These are phyloP conservation scores for Bipolaris sorokiniana DNA, from an alignment of 2,329 filamentous ascomycete species.

Conservation along the genomic window DNA sequence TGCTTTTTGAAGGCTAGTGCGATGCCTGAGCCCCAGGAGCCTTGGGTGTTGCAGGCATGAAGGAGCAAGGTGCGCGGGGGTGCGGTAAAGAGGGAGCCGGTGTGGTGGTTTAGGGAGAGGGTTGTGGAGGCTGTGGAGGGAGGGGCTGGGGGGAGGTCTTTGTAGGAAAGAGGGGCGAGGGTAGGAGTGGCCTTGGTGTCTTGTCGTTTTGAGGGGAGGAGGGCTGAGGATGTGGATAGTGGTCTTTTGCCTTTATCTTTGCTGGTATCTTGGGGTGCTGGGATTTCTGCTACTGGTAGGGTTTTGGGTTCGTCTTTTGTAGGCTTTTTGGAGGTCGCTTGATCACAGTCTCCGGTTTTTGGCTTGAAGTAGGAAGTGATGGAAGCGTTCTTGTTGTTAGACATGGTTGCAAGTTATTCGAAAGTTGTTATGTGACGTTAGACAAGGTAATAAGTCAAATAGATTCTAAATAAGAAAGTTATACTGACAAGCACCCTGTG, in stretches of 20 bases:
- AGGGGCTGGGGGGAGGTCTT: conserved; percentile 8
- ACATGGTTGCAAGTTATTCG: not conserved
- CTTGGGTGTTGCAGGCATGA: conserved; percentile 66
- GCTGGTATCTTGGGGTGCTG: not conserved
- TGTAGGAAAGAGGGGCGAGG: conserved; percentile 19
- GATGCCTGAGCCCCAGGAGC: conserved; percentile 65
- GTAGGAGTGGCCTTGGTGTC: not conserved
- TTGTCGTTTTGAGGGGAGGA: conserved; percentile 4
- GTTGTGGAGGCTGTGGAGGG: not conserved
- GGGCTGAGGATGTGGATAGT: not conserved
- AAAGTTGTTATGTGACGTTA: not conserved
- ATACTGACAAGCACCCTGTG: not conserved
- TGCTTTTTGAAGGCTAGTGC: conserved; percentile 57
- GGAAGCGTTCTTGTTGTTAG: not conserved
- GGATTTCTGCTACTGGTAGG: not conserved
- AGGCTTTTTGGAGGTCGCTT: not conserved
- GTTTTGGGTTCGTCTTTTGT: not conserved
- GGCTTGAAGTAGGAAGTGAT: conserved; percentile 10
- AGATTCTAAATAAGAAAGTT: not conserved
- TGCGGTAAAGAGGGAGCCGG: conserved; percentile 61
- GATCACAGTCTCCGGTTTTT: not conserved
- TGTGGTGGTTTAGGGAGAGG: conserved; percentile 29
- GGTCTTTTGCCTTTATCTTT: conserved; percentile 7
- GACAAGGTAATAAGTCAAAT: not conserved
- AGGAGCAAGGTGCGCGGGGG: conserved; percentile 59